phyloP scores from a whole-genome alignment of 225 moss, liverwort and hornwort species.

The Pseudisothecium myosuroides region DNA sequence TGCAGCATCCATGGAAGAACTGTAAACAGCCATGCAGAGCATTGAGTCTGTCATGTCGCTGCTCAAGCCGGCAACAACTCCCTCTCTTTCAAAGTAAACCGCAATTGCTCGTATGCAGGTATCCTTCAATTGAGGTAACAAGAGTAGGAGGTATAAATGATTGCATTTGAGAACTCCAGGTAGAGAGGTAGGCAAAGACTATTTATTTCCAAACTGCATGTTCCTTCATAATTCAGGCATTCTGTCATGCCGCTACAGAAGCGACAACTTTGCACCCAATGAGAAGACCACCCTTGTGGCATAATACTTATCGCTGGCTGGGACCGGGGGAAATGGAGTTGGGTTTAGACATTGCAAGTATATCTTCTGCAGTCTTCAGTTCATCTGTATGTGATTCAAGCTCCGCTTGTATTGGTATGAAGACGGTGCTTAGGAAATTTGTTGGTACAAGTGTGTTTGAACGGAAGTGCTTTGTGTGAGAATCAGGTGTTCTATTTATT shows the following conservation, averaged over 20 bases:
- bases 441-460: too few relatives aligned
- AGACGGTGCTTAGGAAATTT: too few relatives aligned
- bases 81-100: conserved; percentile 11
- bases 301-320: too few relatives aligned
- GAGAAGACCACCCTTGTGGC: neutral
- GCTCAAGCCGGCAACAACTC: conserved; percentile 38
- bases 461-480: too few relatives aligned
- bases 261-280: neutral
- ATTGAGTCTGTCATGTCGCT: conserved; percentile 69
- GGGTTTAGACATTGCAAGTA: too few relatives aligned
- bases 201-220: too few relatives aligned
- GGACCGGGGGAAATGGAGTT: too few relatives aligned
- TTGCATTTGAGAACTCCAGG: neutral
- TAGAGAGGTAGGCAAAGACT: neutral
- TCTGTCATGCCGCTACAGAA: neutral
- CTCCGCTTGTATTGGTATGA: too few relatives aligned
- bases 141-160: neutral
- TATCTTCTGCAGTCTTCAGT: too few relatives aligned
- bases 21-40: conserved; percentile 56
- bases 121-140: neutral
- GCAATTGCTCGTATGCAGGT: neutral
- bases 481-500: too few relatives aligned
- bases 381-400: too few relatives aligned
- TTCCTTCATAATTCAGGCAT: neutral
- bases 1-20: conserved; percentile 83